A percentile compares a stretch with the other conserved stretches of the same genome.
Conservation (phyloP, 83 land plant species). For the Diphasiastrum complanatum region DNA sequence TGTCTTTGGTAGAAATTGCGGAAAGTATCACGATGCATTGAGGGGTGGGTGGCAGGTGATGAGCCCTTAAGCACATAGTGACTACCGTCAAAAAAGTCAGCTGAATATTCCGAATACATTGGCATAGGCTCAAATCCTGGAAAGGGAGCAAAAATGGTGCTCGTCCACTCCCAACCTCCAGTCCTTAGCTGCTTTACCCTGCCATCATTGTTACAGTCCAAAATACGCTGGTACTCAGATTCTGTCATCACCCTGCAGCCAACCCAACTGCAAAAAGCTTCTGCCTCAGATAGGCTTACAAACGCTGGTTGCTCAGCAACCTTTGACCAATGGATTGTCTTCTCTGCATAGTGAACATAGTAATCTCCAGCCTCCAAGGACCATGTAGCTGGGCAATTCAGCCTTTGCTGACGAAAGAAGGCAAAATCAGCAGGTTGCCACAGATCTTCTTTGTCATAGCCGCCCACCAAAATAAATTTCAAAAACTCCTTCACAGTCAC, state of each 20-base stretch:
- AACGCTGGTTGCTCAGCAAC: background rate
- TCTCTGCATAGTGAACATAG: background rate
- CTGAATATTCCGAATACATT: conserved; percentile 9
- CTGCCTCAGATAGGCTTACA: conserved; percentile 7
- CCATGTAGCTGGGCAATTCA: conserved; percentile 5
- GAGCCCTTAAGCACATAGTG: conserved; percentile 15
- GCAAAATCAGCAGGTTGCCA: conserved; percentile 3
- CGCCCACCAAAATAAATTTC: background rate
- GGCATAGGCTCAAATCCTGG: conserved; percentile 1
- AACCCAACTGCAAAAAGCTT: conserved; percentile 6
- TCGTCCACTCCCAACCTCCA: conserved; percentile 18
- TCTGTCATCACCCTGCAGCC: conserved; percentile 7
- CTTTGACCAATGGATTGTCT: background rate
- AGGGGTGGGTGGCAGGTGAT: conserved; percentile 8
- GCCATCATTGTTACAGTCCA: background rate
- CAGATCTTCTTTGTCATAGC: background rate
- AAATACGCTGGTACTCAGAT: conserved; percentile 11
- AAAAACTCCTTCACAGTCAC: background rate
- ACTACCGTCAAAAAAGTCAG: conserved; percentile 13
- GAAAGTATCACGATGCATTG: background rate
- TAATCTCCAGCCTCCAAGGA: background rate
- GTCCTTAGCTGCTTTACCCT: conserved; percentile 5
- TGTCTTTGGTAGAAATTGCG: conserved; percentile 14
- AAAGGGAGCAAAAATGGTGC: conserved; percentile 3
- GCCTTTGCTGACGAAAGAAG: background rate